Evolutionary conservation across 2,329 filamentous ascomycete genomes (phyloP).

Genomic region (Proliferodiscus dingleyae): DNA sequence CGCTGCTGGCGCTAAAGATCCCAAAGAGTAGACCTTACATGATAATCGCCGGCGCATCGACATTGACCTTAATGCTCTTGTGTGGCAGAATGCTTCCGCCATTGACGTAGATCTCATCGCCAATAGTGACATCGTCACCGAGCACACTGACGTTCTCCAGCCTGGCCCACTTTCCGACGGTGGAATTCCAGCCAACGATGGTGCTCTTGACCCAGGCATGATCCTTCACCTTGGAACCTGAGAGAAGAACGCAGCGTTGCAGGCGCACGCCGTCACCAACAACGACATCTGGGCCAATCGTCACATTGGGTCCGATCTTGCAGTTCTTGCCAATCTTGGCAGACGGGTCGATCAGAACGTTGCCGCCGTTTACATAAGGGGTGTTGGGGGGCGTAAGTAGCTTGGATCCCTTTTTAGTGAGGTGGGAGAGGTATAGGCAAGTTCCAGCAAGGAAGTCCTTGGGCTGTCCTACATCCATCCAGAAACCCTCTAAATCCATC

Average conservation of each 20-base stretch:
- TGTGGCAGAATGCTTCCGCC: slow-evolving; percentile 91
- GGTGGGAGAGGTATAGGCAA: slow-evolving; percentile 89
- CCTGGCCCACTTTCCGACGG: slow-evolving; percentile 90
- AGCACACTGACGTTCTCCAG: slow-evolving; percentile 98
- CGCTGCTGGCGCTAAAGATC: not conserved
- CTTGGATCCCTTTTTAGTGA: slow-evolving; percentile 86
- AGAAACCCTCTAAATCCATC: slow-evolving; percentile 95
- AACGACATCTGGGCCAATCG: slow-evolving; percentile 87
- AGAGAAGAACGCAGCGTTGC: slow-evolving; percentile 85
- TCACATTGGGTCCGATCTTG: slow-evolving; percentile 95
- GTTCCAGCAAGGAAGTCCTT: slow-evolving; percentile 98
- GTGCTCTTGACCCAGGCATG: slow-evolving; percentile 99
- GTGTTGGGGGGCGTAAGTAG: slow-evolving; percentile 69
- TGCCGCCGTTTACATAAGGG: slow-evolving; percentile 84
- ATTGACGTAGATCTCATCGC: slow-evolving; percentile 98
- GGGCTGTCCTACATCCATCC: slow-evolving; percentile 98
- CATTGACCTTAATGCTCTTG: slow-evolving; percentile 98
- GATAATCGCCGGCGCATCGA: slow-evolving; percentile 71
- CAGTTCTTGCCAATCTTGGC: slow-evolving; percentile 98
- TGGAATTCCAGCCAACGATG: slow-evolving; percentile 98
- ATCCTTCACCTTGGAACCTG: slow-evolving; percentile 92
- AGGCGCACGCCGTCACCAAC: slow-evolving; percentile 91
- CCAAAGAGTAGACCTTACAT: slow-evolving; percentile 44
- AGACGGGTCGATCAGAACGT: slow-evolving; percentile 88
- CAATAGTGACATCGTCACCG: slow-evolving; percentile 95